Percentiles rank a stretch among this genome's conserved stretches.
These are phyloP conservation scores for Pelargonium fulgidum DNA, from an alignment of 441 rosid genomes.

Conservation along the genomic window DNA sequence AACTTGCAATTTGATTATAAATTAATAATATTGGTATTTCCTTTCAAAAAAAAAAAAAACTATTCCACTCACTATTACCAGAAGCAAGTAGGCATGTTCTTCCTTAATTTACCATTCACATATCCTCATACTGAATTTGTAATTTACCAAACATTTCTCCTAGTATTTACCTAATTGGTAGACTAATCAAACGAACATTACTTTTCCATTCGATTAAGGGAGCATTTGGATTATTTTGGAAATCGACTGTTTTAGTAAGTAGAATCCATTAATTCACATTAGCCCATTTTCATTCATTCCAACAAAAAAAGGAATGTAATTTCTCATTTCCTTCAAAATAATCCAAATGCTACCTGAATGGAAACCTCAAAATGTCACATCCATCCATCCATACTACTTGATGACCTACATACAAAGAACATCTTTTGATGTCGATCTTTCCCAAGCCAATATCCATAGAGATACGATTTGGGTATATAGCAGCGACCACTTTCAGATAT, in stretches of 20 bases:
- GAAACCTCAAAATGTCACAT: background rate
- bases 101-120: background rate
- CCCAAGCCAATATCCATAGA: background rate
- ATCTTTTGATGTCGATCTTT: background rate
- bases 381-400: background rate
- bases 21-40: no score
- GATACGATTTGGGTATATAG: background rate
- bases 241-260: no score
- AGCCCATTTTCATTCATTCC: no score
- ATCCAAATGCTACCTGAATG: background rate
- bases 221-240: no score
- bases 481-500: conserved; percentile 3
- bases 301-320: no score
- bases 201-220: background rate
- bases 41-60: no score
- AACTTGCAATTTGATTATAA: no score
- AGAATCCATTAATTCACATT: no score
- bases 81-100: background rate
- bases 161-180: background rate
- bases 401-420: background rate
- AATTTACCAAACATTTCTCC: no score
- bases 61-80: background rate
- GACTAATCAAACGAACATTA: background rate
- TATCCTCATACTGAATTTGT: no score
- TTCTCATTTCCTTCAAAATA: no score